Evolutionary conservation across 305 asterid species (phyloP), one percentile per base, ranked within the genome.

Genomic region (Fraxinus baroniana): DNA sequence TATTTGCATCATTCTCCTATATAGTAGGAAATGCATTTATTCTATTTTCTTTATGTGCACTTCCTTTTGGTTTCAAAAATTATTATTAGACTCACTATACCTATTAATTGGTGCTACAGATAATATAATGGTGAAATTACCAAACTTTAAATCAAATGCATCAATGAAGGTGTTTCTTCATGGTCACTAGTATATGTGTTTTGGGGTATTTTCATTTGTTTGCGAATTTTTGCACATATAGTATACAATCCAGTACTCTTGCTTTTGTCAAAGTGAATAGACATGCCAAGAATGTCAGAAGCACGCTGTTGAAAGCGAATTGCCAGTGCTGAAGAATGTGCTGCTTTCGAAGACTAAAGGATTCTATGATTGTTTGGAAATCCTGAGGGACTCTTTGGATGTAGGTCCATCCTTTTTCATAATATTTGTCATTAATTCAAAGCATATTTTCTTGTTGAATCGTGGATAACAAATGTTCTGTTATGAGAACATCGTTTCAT

Each of bases 261-360:
- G 75, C 41, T 74, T 80, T 83, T 75, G 12, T 71, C 15, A 80
- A 18, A 92, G 97, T 0, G 91, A 92, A 18, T 81, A 86, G 77
- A 92, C 90, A 80, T 92, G 97, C 89, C 13, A 12, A 37, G 84
- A 82, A 81, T 87, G 97, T 83, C 92, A 90, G 30, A 26, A 26
- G 68, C 91, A 85, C 86, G 92, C 92, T 1, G 78, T 39, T 10
- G 91, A 89, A 79, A 91, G 86, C 77, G 94, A 91, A 79, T 77
- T 91, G 79, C 93, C 93, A 0, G 77, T 92, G 35, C 89, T 92
- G 79, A 86, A 86, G 79, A 90, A 91, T 74, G 91, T 92, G 78
- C 66, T 92, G 85, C 90, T 91, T 78, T 93, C 97, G 2, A 91
- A 91, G 84, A 85, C 91, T 1, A 91, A 79, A 82, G 97, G 97